phyloP scores from a whole-genome alignment of 2,329 filamentous ascomycete genomes.

The Didymella lethalis region DNA sequence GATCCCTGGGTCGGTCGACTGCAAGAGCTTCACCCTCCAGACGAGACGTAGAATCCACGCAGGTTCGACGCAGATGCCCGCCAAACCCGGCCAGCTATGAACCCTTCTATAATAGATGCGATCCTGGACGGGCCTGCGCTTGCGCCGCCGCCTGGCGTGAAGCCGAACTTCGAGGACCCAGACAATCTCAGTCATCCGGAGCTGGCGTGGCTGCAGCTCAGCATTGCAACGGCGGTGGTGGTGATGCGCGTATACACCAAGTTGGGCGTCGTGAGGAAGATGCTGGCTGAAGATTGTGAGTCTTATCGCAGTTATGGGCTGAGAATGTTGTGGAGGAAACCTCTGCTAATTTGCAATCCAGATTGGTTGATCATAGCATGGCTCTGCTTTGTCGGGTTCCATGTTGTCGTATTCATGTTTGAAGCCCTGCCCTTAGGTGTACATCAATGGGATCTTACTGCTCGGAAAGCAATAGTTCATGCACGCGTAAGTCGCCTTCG shows the following conservation, averaged over 20 bases:
- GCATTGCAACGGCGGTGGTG: conserved; percentile 19
- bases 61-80: conserved; percentile 2
- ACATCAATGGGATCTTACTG: conserved; percentile 25
- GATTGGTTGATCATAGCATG: conserved; percentile 23
- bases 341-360: conserved; percentile 6
- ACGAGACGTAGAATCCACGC: neutral
- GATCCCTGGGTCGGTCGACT: neutral
- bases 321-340: neutral
- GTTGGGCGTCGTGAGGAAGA: conserved; percentile 13
- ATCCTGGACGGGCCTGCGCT: conserved; percentile 20
- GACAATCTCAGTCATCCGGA: conserved; percentile 11
- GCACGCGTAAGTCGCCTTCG: conserved; percentile 16
- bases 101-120: neutral
- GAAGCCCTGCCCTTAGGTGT: conserved; percentile 19
- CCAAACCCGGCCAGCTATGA: neutral
- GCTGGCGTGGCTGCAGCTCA: conserved; percentile 18
- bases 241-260: conserved; percentile 22
- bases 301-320: neutral
- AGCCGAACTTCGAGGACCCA: conserved; percentile 22
- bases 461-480: conserved; percentile 18
- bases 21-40: neutral
- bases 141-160: conserved; percentile 18
- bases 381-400: conserved; percentile 19
- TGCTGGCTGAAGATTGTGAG: conserved; percentile 27
- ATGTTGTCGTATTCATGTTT: conserved; percentile 19